phyloP scores from a whole-genome alignment of 371 early-diverging fungal species.

The Coemansia sp. region DNA sequence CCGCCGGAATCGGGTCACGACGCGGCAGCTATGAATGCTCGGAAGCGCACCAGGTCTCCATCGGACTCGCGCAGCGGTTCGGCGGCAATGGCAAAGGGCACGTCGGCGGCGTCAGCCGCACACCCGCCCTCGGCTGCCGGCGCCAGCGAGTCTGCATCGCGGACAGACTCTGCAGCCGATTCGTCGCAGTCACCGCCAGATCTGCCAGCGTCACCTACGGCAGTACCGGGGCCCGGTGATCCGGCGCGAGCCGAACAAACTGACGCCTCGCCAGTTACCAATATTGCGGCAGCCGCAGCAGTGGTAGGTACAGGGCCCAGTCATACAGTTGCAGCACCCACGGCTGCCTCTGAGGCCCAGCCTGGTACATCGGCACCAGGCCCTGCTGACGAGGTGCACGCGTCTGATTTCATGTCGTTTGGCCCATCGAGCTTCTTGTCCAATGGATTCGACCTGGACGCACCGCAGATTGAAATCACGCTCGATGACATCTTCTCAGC shows the following conservation, averaged over 20 bases:
- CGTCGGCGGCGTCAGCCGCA: not conserved
- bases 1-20: not conserved
- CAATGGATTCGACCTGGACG: slow-evolving; percentile 51
- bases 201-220: not conserved
- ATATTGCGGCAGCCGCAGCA: not conserved
- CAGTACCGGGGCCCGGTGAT: not conserved
- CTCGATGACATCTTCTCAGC: slow-evolving; percentile 53
- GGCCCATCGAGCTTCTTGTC: slow-evolving; percentile 54
- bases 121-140: not conserved
- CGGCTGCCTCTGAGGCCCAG: not conserved
- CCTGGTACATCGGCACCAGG: not conserved
- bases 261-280: not conserved
- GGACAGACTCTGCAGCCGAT: not conserved
- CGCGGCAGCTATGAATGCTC: slow-evolving; percentile 1
- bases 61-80: slow-evolving; percentile 2
- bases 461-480: slow-evolving; percentile 55
- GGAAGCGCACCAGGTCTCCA: slow-evolving; percentile 1
- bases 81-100: not conserved
- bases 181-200: not conserved
- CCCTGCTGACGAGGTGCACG: slow-evolving; percentile 41
- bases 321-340: not conserved
- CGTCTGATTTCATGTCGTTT: slow-evolving; percentile 54
- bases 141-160: not conserved
- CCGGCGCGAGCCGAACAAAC: not conserved
- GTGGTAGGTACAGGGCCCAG: not conserved